These are phyloP conservation scores for Tricholoma sp. DNA, from an alignment of 768 basidiomycete genomes.

Conservation along the genomic window DNA sequence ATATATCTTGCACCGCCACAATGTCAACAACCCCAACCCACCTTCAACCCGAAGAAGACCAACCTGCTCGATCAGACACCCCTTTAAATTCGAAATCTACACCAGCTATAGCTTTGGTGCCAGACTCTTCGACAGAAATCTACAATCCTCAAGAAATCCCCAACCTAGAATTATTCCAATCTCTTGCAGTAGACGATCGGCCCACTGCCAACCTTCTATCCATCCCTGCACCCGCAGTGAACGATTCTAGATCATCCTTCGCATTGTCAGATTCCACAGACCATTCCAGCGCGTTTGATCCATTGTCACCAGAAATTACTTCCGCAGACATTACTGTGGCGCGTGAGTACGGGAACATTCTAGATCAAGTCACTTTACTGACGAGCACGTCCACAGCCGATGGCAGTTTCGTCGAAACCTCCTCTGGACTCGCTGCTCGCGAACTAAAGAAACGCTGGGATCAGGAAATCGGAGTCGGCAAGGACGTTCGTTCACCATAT, in stretches of 20 bases:
- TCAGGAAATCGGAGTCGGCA: slow-evolving; percentile 58
- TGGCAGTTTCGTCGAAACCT: slow-evolving; percentile 74
- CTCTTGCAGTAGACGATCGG: neutral
- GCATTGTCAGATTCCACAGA: slow-evolving; percentile 40
- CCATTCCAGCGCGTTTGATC: slow-evolving; percentile 29
- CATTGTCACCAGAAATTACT: slow-evolving; percentile 46
- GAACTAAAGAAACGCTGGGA: slow-evolving; percentile 78
- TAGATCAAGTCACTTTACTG: slow-evolving; percentile 2
- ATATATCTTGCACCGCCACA: slow-evolving; percentile 7
- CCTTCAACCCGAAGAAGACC: slow-evolving; percentile 19
- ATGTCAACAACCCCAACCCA: slow-evolving; percentile 17
- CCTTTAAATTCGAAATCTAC: slow-evolving; percentile 17
- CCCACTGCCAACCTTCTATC: slow-evolving; percentile 33
- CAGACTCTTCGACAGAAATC: slow-evolving; percentile 4
- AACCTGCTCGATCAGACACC: slow-evolving; percentile 25
- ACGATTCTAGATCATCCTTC: slow-evolving; percentile 38
- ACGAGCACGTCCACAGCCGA: slow-evolving; percentile 42
- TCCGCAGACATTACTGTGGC: slow-evolving; percentile 55
- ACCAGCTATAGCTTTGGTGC: slow-evolving; percentile 5
- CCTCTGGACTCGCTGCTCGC: slow-evolving; percentile 68
- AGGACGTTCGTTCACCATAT: slow-evolving; percentile 68
- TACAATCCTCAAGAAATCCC: slow-evolving; percentile 7
- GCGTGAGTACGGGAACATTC: slow-evolving; percentile 35
- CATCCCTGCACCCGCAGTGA: slow-evolving; percentile 31
- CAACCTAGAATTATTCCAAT: slow-evolving; percentile 1